Conservation (phyloP, 2,329 filamentous ascomycete species). For the Neopestalotiopsis sp. region DNA sequence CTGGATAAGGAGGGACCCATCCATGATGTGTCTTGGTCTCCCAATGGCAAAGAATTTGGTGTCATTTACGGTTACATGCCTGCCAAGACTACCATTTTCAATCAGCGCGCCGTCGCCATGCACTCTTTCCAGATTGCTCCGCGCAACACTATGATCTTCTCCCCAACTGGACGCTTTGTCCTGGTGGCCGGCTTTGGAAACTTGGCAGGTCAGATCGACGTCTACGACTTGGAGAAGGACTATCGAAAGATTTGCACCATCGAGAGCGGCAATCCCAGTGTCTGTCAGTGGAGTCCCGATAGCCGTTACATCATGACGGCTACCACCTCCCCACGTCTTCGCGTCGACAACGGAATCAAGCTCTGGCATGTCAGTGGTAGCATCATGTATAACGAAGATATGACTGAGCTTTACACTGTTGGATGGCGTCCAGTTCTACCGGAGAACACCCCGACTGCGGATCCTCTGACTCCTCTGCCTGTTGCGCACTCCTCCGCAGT, state of each 20-base stretch:
- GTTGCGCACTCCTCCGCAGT: slow-evolving; percentile 82
- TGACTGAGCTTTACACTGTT: slow-evolving; percentile 92
- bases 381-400: slow-evolving; percentile 94
- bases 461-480: slow-evolving; percentile 77
- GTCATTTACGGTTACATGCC: slow-evolving; percentile 99
- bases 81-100: slow-evolving; percentile 99
- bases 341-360: slow-evolving; percentile 95
- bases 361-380: slow-evolving; percentile 90
- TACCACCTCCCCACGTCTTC: slow-evolving; percentile 92
- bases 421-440: slow-evolving; percentile 80
- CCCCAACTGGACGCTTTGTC: slow-evolving; percentile 89
- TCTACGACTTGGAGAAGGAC: slow-evolving; percentile 95
- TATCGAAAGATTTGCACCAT: slow-evolving; percentile 92
- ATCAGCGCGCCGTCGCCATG: slow-evolving; percentile 79
- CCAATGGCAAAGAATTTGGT: slow-evolving; percentile 96
- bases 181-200: slow-evolving; percentile 97
- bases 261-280: slow-evolving; percentile 92
- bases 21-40: slow-evolving; percentile 98
- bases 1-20: slow-evolving; percentile 98
- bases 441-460: slow-evolving; percentile 62
- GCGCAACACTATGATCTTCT: slow-evolving; percentile 94
- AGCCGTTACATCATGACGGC: slow-evolving; percentile 95
- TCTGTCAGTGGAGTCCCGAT: slow-evolving; percentile 97
- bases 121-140: slow-evolving; percentile 87
- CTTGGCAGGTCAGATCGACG: slow-evolving; percentile 94